Evolutionary conservation across 208 protist genomes (phyloP), one percentile per base, ranked within the genome.

Genomic region (Trypanosoma mega): DNA sequence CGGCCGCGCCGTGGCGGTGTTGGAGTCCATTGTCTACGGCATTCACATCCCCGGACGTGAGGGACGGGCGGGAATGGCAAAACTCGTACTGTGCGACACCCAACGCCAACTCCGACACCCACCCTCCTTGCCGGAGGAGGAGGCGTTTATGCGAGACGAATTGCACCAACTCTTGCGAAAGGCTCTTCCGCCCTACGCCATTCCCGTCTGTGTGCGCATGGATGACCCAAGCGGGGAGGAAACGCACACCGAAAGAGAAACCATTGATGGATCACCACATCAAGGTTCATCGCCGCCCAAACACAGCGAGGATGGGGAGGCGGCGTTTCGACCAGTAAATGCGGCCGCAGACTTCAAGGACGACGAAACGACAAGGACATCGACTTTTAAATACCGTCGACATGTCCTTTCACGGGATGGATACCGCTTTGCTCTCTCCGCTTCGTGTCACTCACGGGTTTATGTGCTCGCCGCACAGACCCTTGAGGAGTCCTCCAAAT

Each of bases 21-120:
- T 50, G 34, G 80, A 93, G 51, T 71, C 75, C 1, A 68, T 79
- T 11, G 83, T 93, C 37, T 93, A 90, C 71, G 87, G 83, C 50
- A 76, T 91, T 20, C 12, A 36, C 29, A 39, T 91, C 21, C 69
- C 74, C 3, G 49, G 59, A 1, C 61, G 60, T 1, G 87, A 93
- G 41, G 87, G 87, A 4, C 72, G 78, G 4, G 77, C 76, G 0
- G 80, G 82, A 29, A 92, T 92, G 82, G 79, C 72, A 46, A 70
- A 80, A 61, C 51, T 86, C 27, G 55, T 50, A 14, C 72, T 86
- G 3, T 29, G 16, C 11, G 16, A 49, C 3, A 23, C n/a, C n/a
- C n/a, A n/a, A n/a, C n/a, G n/a, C n/a, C n/a, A 49, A 18, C 21
- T n/a, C 14, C 21, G 21, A 24, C 77, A 65, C 29, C 20, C 47